Evolutionary conservation across 805 yeast species (phyloP), one percentile per base, ranked within the genome.

Genomic region (Cyberlindnera mycetangii): DNA sequence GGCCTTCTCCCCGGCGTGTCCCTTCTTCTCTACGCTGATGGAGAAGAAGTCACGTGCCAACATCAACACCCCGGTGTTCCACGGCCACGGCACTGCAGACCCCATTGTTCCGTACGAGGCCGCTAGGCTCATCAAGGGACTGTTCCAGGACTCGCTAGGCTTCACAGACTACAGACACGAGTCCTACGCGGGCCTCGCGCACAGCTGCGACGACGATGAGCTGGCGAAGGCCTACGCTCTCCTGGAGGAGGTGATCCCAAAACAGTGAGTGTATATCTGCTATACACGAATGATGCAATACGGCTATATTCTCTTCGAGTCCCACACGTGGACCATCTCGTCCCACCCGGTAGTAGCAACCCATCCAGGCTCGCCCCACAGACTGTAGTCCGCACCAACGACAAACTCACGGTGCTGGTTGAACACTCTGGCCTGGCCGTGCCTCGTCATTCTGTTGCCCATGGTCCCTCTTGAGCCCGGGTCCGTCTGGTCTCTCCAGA

Each of bases 321-420:
- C 89, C 95, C 96, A 93, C 7, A 93, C 76, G 60, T 85, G 83
- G 7, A 89, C 83, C 85, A 88, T 89, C 59, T 92, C 96, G 68
- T 92, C 99, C 96, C 97, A 92, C 2, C 96, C 97, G 0, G 90
- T 83, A 14, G 96, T 83, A 9, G 93, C 95, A 15, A 85, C 89
- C 89, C 93, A 90, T 1, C 97, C 97, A 1, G 93, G 95, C 54
- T 81, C 83, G 3, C 98, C 99, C 97, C 97, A 92, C 41, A 93
- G 65, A 52, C 95, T 84, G 86, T 96, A 93, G 68, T 93, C 98
- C 51, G 90, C 85, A 15, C 95, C 97, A 54, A 86, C 79, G 1
- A 85, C 97, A 67, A 92, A 92, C 69, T 92, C 99, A 22, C 79
- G 74, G 67, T 93, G 98, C 42, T 65, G 67, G 18, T 75, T 71